These are phyloP conservation scores for Strombidium stylifer DNA, from an alignment of 73 alveolate species.

Conservation along the genomic window DNA sequence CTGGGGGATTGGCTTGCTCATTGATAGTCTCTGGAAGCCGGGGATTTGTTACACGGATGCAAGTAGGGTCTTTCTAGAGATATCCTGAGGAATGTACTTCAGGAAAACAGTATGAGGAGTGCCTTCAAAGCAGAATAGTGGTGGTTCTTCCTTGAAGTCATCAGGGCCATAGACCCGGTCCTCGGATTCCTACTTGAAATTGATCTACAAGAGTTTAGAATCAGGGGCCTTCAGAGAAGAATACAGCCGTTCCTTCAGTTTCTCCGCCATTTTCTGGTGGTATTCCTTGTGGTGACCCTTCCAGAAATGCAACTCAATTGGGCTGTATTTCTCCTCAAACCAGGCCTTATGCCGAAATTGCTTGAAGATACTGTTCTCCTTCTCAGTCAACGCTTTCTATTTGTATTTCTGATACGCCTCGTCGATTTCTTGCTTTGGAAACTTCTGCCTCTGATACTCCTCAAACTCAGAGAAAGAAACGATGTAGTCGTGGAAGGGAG, in stretches of 20 bases:
- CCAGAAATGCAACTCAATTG: too few relatives aligned
- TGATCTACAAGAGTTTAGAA: slow-evolving; percentile 10
- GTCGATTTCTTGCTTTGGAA: too few relatives aligned
- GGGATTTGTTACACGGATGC: slow-evolving; percentile 64
- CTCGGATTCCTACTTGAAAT: slow-evolving; percentile 29
- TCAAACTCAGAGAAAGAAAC: too few relatives aligned
- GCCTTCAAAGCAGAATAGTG: slow-evolving; percentile 79
- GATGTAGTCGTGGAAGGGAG: too few relatives aligned
- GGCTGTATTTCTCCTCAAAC: slow-evolving; percentile 92
- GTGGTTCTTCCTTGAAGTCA: slow-evolving; percentile 59
- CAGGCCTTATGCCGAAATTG: too few relatives aligned
- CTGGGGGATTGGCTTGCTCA: slow-evolving; percentile 88
- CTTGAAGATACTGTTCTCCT: too few relatives aligned
- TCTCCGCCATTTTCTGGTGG: slow-evolving; percentile 71
- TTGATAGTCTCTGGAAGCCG: slow-evolving; percentile 82
- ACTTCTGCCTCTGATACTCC: too few relatives aligned
- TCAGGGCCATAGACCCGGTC: neutral
- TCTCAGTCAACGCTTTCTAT: too few relatives aligned
- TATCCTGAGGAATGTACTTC: slow-evolving; percentile 72
- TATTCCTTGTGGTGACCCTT: too few relatives aligned
- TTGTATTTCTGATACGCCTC: too few relatives aligned
- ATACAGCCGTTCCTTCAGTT: slow-evolving; percentile 54
- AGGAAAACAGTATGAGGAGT: slow-evolving; percentile 64
- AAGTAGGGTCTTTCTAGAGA: slow-evolving; percentile 75
- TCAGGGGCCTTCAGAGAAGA: slow-evolving; percentile 35